These are phyloP conservation scores for Paxillus ammoniavirescens DNA, from an alignment of 768 basidiomycete genomes.

Conservation along the genomic window DNA sequence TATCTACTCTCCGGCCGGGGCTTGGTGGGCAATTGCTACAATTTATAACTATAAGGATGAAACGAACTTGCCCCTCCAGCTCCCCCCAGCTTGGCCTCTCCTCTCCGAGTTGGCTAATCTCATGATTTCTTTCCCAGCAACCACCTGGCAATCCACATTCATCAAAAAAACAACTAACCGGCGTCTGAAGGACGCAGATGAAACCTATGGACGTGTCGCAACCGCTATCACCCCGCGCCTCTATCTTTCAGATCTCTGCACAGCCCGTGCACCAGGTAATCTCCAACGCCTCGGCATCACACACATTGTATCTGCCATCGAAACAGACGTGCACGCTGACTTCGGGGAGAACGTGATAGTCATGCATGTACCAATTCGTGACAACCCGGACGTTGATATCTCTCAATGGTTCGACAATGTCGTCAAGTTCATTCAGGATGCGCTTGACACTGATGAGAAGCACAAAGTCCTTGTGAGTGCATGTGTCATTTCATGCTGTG, in stretches of 20 bases:
- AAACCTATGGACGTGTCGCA: constrained; percentile 19
- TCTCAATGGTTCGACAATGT: constrained; percentile 45
- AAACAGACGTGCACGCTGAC: constrained; percentile 32
- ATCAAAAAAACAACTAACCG: constrained; percentile 16
- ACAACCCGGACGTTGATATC: constrained; percentile 42
- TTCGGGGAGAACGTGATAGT: constrained; percentile 35
- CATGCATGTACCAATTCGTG: constrained; percentile 53
- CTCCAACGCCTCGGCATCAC: constrained; percentile 64
- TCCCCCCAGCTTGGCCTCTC: no score
- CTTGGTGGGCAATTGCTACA: no score
- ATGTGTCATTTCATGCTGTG: background rate
- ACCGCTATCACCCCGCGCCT: constrained; percentile 45
- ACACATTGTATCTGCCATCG: constrained; percentile 68
- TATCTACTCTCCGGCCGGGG: no score
- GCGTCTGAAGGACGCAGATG: constrained; percentile 10
- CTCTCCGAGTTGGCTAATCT: background rate
- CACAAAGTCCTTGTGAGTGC: constrained; percentile 50
- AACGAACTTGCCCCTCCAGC: no score
- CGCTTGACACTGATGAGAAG: constrained; percentile 40
- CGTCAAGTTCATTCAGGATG: constrained; percentile 51
- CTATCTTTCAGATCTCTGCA: constrained; percentile 62
- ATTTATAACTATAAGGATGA: no score
- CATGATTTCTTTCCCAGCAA: constrained; percentile 34
- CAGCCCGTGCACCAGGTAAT: constrained; percentile 48
- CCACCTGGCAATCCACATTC: constrained; percentile 30